Conservation (phyloP, 805 yeast species). For the Monosporozyma servazzii region DNA sequence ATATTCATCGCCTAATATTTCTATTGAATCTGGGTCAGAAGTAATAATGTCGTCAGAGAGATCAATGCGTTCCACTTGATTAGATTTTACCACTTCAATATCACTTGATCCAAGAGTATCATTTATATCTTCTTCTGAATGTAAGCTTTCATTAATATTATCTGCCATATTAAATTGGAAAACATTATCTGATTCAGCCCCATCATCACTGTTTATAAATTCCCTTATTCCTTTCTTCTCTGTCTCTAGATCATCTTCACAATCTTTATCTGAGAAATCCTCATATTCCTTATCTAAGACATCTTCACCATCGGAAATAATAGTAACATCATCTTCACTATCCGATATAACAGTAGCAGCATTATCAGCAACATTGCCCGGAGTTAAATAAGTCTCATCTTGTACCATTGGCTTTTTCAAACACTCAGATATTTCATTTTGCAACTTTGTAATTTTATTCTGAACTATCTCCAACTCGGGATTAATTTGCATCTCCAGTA, state of each 20-base stretch:
- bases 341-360: too few species aligned
- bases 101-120: not conserved
- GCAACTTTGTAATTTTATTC: slow-evolving; percentile 1
- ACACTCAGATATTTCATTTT: not conserved
- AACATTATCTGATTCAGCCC: slow-evolving; percentile 10
- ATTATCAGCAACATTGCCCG: not conserved
- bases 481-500: slow-evolving; percentile 13
- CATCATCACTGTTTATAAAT: slow-evolving; percentile 5
- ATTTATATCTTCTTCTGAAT: not conserved
- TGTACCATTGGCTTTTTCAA: not conserved
- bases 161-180: slow-evolving; percentile 5
- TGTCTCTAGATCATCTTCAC: not conserved
- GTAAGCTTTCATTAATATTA: not conserved
- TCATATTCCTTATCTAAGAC: not conserved
- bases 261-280: not conserved
- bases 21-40: not conserved
- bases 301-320: not conserved
- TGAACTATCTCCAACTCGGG: slow-evolving; percentile 13
- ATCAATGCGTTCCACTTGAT: not conserved
- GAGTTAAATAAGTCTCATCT: not conserved
- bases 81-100: slow-evolving; percentile 2
- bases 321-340: not conserved
- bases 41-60: not conserved
- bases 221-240: slow-evolving; percentile 5
- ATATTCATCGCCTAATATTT: not conserved